These are phyloP conservation scores for Phytophthora constricta DNA, from an alignment of 352 stramenopile species.

Conservation along the genomic window DNA sequence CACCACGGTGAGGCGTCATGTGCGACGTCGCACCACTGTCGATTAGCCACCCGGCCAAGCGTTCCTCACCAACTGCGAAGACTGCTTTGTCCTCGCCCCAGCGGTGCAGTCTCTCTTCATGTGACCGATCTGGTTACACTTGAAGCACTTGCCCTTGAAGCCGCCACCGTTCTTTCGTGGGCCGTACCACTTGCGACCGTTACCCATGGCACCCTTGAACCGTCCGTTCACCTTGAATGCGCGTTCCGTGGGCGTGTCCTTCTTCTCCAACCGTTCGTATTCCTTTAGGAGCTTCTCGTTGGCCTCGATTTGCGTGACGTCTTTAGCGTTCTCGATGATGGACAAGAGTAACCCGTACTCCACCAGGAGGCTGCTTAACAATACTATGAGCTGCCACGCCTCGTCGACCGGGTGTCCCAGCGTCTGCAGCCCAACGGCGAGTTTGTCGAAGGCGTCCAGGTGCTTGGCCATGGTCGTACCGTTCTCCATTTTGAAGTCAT, in stretches of 20 bases:
- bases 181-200: slow-evolving; percentile 9
- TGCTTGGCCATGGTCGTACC: slow-evolving; percentile 13
- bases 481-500: slow-evolving; percentile 33
- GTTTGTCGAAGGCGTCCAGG: slow-evolving; percentile 25
- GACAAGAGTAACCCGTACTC: slow-evolving; percentile 21
- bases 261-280: slow-evolving; percentile 24
- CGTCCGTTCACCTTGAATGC: slow-evolving; percentile 5
- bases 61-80: slow-evolving; percentile 1
- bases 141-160: slow-evolving; percentile 28
- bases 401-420: slow-evolving; percentile 21
- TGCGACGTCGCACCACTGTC: slow-evolving; percentile 26
- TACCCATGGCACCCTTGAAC: slow-evolving; percentile 6
- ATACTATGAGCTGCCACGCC: slow-evolving; percentile 23
- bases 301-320: slow-evolving; percentile 23
- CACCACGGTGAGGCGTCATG: slow-evolving; percentile 12
- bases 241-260: not conserved
- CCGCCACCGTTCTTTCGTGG: slow-evolving; percentile 4
- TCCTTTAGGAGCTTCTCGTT: slow-evolving; percentile 41
- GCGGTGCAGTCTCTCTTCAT: slow-evolving; percentile 15
- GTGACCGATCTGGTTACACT: slow-evolving; percentile 13
- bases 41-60: slow-evolving; percentile 9
- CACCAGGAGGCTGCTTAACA: slow-evolving; percentile 24
- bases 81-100: not conserved
- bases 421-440: slow-evolving; percentile 21
- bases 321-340: slow-evolving; percentile 25